Evolutionary conservation across 129 eudicot species (phyloP), one percentile per base, ranked within the genome.

Genomic region (Helianthus tuberosus): DNA sequence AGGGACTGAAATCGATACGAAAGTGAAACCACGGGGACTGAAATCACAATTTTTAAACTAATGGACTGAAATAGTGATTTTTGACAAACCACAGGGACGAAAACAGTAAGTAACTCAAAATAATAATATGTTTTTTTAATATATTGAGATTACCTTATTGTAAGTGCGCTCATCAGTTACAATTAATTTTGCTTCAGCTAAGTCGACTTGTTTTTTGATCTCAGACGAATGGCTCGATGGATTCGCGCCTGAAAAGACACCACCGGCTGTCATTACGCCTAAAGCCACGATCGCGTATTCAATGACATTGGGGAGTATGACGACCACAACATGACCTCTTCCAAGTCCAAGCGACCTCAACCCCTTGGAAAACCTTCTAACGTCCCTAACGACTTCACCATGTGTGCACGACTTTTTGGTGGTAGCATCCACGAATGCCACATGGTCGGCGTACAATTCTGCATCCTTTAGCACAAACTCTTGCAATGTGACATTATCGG

Each of bases 251-350:
- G 99, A 95, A 74, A 95, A 89, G 5, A 95, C 84, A 6, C 96
- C 93, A 17, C 99, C 94, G n/a, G 97, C 96, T 0, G 89, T 87
- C 99, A 95, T 95, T 46, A 95, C 91, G 6, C 99, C 99, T 0
- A 95, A 83, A 32, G 99, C 99, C 48, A 95, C 85, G 27, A 85
- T 82, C 0, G 87, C 94, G 59, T 95, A 91, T 67, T 95, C 97
- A 0, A 84, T 85, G 0, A 91, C 80, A 48, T 95, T 95, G 0
- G 99, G 97, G 8, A 95, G 92, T 8, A 85, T 84, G 7, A 95
- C 99, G 70, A 95, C 82, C 72, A 87, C 97, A 11, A 91, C 97
- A 36, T 82, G 87, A 47, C 97, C 99, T 8, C 83, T 91, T 69
- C 92, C 85, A 11, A 91, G 64, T 47, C 99, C 99, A 11, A 95